Conservation (phyloP, 2,329 filamentous ascomycete genomes). For the Calonectria montana region DNA sequence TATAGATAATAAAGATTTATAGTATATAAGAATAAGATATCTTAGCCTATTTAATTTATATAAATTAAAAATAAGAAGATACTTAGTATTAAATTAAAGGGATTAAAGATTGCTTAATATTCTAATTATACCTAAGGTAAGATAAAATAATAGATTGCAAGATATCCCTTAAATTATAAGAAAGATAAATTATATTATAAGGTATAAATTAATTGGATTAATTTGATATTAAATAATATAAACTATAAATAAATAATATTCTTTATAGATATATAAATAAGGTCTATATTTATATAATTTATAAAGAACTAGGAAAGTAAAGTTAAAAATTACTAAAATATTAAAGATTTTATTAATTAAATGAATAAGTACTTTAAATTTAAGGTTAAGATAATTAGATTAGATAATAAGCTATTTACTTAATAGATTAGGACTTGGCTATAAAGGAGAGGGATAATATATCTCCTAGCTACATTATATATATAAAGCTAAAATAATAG, state of each 20-base stretch:
- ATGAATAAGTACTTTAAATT: background rate
- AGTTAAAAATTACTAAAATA: background rate
- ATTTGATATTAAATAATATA: background rate
- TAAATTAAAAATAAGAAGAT: too few species aligned
- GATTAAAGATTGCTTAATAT: background rate
- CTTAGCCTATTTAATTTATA: too few species aligned
- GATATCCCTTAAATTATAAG: background rate
- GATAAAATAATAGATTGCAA: background rate
- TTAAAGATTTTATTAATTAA: background rate
- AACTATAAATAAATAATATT: background rate
- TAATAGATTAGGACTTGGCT: background rate
- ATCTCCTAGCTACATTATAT: background rate
- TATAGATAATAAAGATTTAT: background rate
- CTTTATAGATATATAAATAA: background rate
- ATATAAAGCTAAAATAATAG: background rate
- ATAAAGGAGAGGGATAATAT: background rate
- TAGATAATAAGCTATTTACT: background rate
- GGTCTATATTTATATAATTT: background rate
- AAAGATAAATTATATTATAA: background rate
- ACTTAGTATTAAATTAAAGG: too few species aligned
- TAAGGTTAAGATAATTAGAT: background rate
- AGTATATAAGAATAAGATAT: too few species aligned
- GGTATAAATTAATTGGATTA: background rate
- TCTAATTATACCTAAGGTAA: background rate
- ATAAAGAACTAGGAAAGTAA: constrained; percentile 3